A percentile compares a stretch with the other conserved stretches of the same genome.
Conservation (phyloP, 108 stramenopile species). For the Fistulifera pelliculosa region DNA sequence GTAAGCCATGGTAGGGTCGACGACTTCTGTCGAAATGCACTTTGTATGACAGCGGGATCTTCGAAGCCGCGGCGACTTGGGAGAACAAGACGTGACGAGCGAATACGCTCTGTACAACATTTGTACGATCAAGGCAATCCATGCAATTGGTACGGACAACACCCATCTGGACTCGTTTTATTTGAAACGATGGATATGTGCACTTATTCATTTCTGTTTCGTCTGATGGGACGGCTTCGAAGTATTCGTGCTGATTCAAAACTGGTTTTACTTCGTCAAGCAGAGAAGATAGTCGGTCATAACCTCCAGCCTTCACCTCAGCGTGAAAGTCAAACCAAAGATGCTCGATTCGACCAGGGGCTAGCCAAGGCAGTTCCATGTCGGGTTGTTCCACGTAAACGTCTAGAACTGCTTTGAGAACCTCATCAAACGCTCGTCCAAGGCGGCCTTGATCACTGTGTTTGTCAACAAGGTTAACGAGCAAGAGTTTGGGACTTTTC, state of each 20-base stretch:
- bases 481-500: conserved; percentile 28
- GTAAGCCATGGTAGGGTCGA: conserved; percentile 49
- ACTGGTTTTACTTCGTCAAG: conserved; percentile 57
- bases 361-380: background rate
- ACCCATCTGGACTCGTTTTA: conserved; percentile 61
- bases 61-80: conserved; percentile 23
- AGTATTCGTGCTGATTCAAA: conserved; percentile 56
- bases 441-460: conserved; percentile 87
- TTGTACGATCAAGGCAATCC: conserved; percentile 97
- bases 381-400: conserved; percentile 16
- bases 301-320: conserved; percentile 84
- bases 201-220: background rate
- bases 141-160: conserved; percentile 96
- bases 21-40: conserved; percentile 23
- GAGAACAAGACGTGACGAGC: conserved; percentile 67
- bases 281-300: conserved; percentile 72
- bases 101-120: conserved; percentile 94
- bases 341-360: conserved; percentile 31
- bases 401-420: conserved; percentile 58
- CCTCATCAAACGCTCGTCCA: conserved; percentile 70
- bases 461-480: conserved; percentile 91
- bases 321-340: conserved; percentile 98
- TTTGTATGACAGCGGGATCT: background rate
- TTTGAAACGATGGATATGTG: background rate
- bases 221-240: conserved; percentile 25